These are phyloP conservation scores for Mortierella sp. DNA, from an alignment of 371 early-diverging fungal species.

Conservation along the genomic window DNA sequence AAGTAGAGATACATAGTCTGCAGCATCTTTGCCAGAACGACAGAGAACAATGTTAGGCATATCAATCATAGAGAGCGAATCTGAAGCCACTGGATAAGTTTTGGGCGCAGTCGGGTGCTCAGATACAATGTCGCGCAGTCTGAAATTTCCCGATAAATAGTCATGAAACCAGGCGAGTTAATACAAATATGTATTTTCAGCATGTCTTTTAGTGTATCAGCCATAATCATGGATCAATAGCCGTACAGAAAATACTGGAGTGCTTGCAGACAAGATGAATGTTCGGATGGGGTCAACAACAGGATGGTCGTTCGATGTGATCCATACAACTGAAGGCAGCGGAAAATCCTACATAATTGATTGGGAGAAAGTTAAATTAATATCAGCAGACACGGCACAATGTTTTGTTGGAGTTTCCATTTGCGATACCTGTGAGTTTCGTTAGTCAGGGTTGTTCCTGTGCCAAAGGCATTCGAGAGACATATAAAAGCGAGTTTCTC, in stretches of 20 bases:
- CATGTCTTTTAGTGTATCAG: too few species aligned
- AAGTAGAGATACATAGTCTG: conserved; percentile 5
- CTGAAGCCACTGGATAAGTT: neutral
- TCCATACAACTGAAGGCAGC: conserved; percentile 5
- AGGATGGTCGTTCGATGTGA: conserved; percentile 18
- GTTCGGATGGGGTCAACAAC: conserved; percentile 14
- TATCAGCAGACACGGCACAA: neutral
- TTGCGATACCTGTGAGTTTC: conserved; percentile 7
- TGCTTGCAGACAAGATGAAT: conserved; percentile 28
- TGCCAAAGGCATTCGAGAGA: conserved; percentile 7
- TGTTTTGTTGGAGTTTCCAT: too few species aligned
- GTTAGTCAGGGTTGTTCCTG: neutral
- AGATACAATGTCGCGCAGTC: neutral
- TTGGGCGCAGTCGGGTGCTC: neutral
- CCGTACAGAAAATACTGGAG: conserved; percentile 31
- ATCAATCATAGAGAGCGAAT: neutral
- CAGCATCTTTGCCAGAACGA: conserved; percentile 1
- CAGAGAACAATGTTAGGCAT: conserved; percentile 12
- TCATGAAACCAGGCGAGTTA: neutral
- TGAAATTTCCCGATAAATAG: neutral
- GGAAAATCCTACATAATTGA: neutral
- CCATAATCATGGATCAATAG: too few species aligned
- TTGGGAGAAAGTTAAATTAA: neutral
- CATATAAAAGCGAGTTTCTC: conserved; percentile 14
- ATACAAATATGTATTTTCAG: neutral